These are phyloP conservation scores for Chrysopogon serrulatus DNA, from an alignment of 176 grass and related monocot species.

Conservation along the genomic window DNA sequence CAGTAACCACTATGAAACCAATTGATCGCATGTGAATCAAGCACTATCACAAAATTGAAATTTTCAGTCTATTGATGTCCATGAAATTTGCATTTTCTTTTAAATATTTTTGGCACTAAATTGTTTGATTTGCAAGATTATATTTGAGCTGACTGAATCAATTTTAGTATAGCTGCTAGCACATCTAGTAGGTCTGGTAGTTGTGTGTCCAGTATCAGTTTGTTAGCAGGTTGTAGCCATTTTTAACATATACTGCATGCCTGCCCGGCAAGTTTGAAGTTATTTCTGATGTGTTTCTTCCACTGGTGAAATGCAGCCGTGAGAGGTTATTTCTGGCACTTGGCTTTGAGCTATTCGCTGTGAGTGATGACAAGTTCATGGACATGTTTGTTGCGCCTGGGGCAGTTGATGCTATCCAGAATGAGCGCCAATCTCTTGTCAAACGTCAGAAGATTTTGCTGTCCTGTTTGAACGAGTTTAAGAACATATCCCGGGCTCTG, in stretches of 20 bases:
- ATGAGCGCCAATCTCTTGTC: constrained; percentile 67
- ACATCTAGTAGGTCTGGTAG: not conserved
- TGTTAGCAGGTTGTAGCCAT: constrained; percentile 5
- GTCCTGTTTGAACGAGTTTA: constrained; percentile 89
- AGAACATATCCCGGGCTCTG: constrained; percentile 68
- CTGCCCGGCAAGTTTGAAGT: not conserved
- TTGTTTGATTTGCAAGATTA: constrained; percentile 1
- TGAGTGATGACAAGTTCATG: constrained; percentile 95
- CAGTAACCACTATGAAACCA: not conserved
- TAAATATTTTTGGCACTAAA: not conserved
- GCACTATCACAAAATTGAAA: not conserved
- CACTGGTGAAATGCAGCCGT: constrained; percentile 45
- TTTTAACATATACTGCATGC: not conserved
- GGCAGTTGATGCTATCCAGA: constrained; percentile 69
- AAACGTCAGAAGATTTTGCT: constrained; percentile 89
- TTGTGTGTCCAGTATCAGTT: not conserved
- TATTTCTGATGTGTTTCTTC: constrained; percentile 25
- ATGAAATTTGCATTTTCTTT: not conserved
- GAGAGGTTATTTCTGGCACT: constrained; percentile 84
- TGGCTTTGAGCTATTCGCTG: constrained; percentile 81
- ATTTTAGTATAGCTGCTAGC: not conserved
- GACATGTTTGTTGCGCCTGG: constrained; percentile 89
- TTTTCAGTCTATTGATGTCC: not conserved
- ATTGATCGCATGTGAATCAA: not conserved
- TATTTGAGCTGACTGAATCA: not conserved